Base-by-base conservation (phyloP, 2,329 filamentous ascomycete species). In the Periconia sp. region DNA sequence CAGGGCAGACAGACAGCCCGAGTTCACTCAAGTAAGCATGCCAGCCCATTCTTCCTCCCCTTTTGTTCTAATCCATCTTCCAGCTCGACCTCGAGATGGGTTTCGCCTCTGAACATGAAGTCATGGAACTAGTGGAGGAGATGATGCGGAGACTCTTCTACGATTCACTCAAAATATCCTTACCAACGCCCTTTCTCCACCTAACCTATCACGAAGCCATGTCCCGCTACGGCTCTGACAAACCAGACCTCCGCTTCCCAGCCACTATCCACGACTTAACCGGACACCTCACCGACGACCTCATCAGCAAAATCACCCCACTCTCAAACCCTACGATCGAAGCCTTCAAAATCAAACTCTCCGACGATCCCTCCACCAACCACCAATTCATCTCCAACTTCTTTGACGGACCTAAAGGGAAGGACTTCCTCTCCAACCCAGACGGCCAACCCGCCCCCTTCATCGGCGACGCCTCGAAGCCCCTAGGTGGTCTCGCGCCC, bases 41-140 rank as follows among this genome's bases (percentile, higher is more conserved):
- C 31, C 20, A 23, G 14, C 37, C n/a, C n/a, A 20, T 19, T 19
- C 11, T 8, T 40, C 6, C 30, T 19, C 2, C 0, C 9, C 13
- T 2, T n/a, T 45, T 5, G 20, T 18, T 18, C 60, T 64, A 31
- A 64, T 13, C 2, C 31, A 9, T 17, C 6, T 37, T 5, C 27
- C 15, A 94, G 86, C 82, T 97, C 48, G 94, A 99, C 82, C 74
- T 99, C 63, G 94, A 99, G 72, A 94, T 96, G 88, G 85, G 90
- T 0, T 99, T 96, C 75, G 86, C 88, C 0, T 85, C 79, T 6
- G 88, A 88, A 7, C 74, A 85, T 45, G 82, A 88, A 59, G 88
- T 96, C 9, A 92, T 90, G 84, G 64, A 67, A 10, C 73, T 74
- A 2, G 76, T 85, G 10, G 82, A 87, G 59, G 50, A 50, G 1